Evolutionary conservation across 2,329 filamentous ascomycete species (phyloP), one percentile per base, ranked within the genome.

Genomic region (Phialocephala subalpina): DNA sequence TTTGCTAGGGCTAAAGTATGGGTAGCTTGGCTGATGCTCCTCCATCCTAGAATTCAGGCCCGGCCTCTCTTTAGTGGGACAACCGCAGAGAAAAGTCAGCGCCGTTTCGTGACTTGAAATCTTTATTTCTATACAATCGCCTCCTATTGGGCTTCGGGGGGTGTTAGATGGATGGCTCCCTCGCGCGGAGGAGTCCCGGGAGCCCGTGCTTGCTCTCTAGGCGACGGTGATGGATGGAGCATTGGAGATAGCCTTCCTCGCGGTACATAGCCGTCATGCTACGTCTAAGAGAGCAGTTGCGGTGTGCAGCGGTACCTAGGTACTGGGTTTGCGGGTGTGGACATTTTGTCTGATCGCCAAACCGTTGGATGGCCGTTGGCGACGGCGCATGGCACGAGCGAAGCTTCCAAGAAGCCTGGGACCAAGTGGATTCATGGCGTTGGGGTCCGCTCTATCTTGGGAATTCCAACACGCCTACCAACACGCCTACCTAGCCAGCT

Each of bases 151-250:
- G 9, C 18, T 56, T 22, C 8, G 29, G 11, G 18, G 20, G 14
- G 55, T 8, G 16, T 16, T 18, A 1, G 29, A 16, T 36, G 53
- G 53, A 52, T 20, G 29, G 33, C 20, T 20, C 18, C 20, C 35
- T 68, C 62, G 62, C 67, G 67, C 60, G 67, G 67, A 69, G 62
- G 29, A 33, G 4, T 33, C 18, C 62, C 65, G 65, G 65, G 63
- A 67, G 58, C 53, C 29, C 58, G 63, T 67, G 62, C 65, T 62
- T 33, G 14, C 22, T 20, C 35, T 11, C 45, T 14, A 35, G 35
- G 45, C 35, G 20, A 12, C 16, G 36, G n/a, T 62, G 22, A 18
- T 29, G n/a, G 22, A 8, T 52, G 47, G 9, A 20, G n/a, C 4
- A 16, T 42, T 12, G 12, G 12, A 6, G 38, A 47, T 49, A 52